Evolutionary conservation across 2,329 filamentous ascomycete species (phyloP), one percentile per base, ranked within the genome.

Genomic region (Pestalotiopsis sp.): DNA sequence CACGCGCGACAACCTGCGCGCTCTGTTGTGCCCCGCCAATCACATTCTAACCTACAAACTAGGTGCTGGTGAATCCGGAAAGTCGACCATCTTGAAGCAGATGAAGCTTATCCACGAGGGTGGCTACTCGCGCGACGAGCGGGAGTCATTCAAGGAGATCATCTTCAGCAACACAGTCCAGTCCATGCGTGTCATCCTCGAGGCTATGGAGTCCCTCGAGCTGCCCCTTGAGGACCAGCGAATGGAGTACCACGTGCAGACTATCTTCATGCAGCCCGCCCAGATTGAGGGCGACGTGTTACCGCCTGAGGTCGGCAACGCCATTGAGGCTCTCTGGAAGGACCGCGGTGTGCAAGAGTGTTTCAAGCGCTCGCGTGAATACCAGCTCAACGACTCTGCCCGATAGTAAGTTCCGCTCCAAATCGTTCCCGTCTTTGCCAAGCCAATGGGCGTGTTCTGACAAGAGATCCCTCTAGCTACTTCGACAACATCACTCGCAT

Each of bases 51-150:
- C 57, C 23, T 65, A 73, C 75, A 67, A 75, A 69, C 71, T 77
- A 97, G 94, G 94, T 88, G 96, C 96, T 84, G 95, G 96, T 92
- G 96, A 99, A 90, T 97, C 94, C 75, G 94, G 94, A 82, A 97
- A 97, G 84, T 97, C 94, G 68, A 97, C 94, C 39, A 97, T 97
- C 76, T 86, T 97, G 76, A 97, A 97, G 85, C 94, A 97, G 87
- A 97, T 97, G 94, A 99, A 98, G 88, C 92, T 99, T 78, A 99
- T 99, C 78, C 94, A 99, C 82, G 96, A 99, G 87, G 96, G 96
- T 73, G 95, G 96, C 75, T 99, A 98, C 86, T 98, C 96, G 71
- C 93, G 95, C 81, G 96, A 98, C 74, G 89, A 91, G 80, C 86
- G 88, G 71, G 88, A 91, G 79, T 90, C 88, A 5, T 91, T 91